These are phyloP conservation scores for Vigna hirtella DNA, from an alignment of 306 rosid species.

Conservation along the genomic window DNA sequence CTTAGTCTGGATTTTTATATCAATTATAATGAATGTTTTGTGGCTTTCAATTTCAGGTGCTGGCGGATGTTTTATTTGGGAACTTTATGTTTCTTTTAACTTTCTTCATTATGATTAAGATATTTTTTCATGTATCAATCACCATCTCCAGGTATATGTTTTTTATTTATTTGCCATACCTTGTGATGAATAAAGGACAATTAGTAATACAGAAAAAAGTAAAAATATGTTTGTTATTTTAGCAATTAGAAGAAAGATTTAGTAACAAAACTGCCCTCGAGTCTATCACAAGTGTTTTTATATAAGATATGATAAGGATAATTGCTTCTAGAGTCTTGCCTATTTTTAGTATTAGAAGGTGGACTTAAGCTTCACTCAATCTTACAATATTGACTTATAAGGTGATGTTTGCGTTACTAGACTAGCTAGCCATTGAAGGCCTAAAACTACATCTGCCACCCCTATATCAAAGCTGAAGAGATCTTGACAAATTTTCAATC, in stretches of 20 bases:
- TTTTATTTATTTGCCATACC: slow-evolving; percentile 17
- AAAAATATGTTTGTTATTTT: not conserved
- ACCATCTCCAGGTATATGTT: slow-evolving; percentile 59
- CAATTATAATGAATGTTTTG: slow-evolving; percentile 27
- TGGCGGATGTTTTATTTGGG: slow-evolving; percentile 65
- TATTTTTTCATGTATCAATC: slow-evolving; percentile 56
- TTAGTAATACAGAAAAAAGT: not conserved
- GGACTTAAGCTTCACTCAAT: no score
- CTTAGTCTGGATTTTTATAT: slow-evolving; percentile 43
- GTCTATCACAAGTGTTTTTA: slow-evolving; percentile 9
- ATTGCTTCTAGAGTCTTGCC: slow-evolving; percentile 8
- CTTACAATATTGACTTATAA: no score
- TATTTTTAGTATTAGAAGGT: not conserved
- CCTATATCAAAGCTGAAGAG: no score
- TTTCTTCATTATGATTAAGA: slow-evolving; percentile 58
- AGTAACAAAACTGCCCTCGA: slow-evolving; percentile 16
- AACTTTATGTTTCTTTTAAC: slow-evolving; percentile 71
- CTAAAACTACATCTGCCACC: no score
- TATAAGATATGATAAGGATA: slow-evolving; percentile 22
- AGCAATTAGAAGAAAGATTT: slow-evolving; percentile 24
- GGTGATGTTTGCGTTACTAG: no score
- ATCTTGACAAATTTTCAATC: no score
- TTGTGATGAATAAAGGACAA: slow-evolving; percentile 20
- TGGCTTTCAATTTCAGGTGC: slow-evolving; percentile 57
- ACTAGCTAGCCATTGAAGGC: no score